phyloP scores from a whole-genome alignment of 1,139 yeast species.

The Debaryomyces psychrophilus region DNA sequence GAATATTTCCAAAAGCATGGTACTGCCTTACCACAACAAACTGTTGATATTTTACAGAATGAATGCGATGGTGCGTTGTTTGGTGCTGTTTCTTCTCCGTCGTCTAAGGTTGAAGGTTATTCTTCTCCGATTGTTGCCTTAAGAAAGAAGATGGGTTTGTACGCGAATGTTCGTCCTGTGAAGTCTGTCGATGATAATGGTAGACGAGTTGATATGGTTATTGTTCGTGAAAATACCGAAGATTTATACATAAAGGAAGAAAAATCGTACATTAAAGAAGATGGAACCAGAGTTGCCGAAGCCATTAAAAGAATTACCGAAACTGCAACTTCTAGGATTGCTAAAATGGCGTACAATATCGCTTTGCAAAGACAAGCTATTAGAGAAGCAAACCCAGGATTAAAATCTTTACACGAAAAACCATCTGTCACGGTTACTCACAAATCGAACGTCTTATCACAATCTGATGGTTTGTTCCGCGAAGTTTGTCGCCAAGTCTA shows the following conservation, averaged over 20 bases:
- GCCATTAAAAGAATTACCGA: slow-evolving; percentile 96
- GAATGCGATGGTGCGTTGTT: slow-evolving; percentile 96
- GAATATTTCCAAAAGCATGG: slow-evolving; percentile 93
- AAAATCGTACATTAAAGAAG: slow-evolving; percentile 65
- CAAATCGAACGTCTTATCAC: slow-evolving; percentile 92
- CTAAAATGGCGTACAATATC: slow-evolving; percentile 88
- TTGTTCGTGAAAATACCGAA: slow-evolving; percentile 97
- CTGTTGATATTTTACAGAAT: slow-evolving; percentile 74
- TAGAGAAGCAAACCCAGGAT: slow-evolving; percentile 60
- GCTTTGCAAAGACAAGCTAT: slow-evolving; percentile 88
- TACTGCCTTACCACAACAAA: slow-evolving; percentile 90
- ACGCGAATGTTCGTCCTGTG: slow-evolving; percentile 97
- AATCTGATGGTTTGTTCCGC: slow-evolving; percentile 93
- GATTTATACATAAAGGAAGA: slow-evolving; percentile 96
- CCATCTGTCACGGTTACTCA: slow-evolving; percentile 92
- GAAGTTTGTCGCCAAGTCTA: slow-evolving; percentile 83
- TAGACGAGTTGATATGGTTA: slow-evolving; percentile 94
- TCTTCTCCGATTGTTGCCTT: slow-evolving; percentile 98
- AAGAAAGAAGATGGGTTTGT: slow-evolving; percentile 90
- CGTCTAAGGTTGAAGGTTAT: slow-evolving; percentile 92
- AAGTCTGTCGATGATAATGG: slow-evolving; percentile 84
- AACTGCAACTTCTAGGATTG: slow-evolving; percentile 81
- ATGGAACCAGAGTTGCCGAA: slow-evolving; percentile 87
- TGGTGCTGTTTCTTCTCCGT: slow-evolving; percentile 96
- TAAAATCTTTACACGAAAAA: slow-evolving; percentile 45